Conservation (phyloP, 371 early-diverging fungal genomes). For the Apophysomyces sp. region DNA sequence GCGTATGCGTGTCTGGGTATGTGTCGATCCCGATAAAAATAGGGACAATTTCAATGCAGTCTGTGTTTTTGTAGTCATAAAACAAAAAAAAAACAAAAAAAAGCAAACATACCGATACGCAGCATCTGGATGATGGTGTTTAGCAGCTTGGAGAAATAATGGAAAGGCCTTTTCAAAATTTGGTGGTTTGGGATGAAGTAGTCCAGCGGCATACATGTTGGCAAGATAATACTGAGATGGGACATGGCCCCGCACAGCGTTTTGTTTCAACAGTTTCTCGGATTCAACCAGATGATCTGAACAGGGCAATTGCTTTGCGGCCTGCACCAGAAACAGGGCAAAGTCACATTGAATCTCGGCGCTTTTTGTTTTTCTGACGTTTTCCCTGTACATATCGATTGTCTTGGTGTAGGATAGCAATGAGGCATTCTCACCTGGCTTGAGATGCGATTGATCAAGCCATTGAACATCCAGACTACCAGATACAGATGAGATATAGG, state of each 20-base stretch:
- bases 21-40: not conserved
- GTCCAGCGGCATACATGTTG: constrained; percentile 59
- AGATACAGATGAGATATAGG: constrained; percentile 6
- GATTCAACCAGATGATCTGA: constrained; percentile 46
- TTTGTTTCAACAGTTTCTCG: constrained; percentile 50
- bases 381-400: constrained; percentile 74
- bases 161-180: constrained; percentile 67
- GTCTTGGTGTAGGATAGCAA: constrained; percentile 65
- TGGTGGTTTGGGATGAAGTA: constrained; percentile 36
- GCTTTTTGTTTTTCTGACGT: constrained; percentile 76
- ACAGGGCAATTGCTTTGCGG: constrained; percentile 43
- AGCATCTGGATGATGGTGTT: constrained; percentile 65
- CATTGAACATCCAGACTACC: constrained; percentile 20
- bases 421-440: constrained; percentile 60
- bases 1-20: not conserved
- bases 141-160: constrained; percentile 63
- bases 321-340: constrained; percentile 68
- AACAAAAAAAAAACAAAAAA: constrained; percentile 1
- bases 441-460: constrained; percentile 59
- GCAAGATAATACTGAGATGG: constrained; percentile 63
- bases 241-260: constrained; percentile 56
- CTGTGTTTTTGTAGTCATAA: not conserved
- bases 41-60: not conserved
- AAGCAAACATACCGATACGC: constrained; percentile 45
- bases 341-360: constrained; percentile 77